These are phyloP conservation scores for Wickerhamomyces mucosus DNA, from an alignment of 805 yeast genomes.

Conservation along the genomic window DNA sequence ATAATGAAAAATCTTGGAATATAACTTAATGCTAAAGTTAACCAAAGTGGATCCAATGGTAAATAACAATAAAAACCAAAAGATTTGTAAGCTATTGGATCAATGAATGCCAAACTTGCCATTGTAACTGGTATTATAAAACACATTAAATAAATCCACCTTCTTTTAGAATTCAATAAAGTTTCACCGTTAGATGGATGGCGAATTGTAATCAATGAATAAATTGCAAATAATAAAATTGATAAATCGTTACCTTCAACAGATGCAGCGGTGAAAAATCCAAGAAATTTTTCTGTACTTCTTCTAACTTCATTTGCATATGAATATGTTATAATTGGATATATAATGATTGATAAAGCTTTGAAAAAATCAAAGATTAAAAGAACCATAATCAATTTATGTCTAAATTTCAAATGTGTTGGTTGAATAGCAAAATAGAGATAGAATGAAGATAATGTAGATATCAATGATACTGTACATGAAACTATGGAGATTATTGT, in stretches of 20 bases:
- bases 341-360: slow-evolving; percentile 57
- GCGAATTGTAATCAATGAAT: slow-evolving; percentile 67
- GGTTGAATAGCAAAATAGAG: slow-evolving; percentile 55
- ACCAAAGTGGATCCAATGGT: slow-evolving; percentile 67
- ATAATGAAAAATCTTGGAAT: slow-evolving; percentile 67
- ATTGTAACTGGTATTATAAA: slow-evolving; percentile 54
- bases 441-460: slow-evolving; percentile 56
- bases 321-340: slow-evolving; percentile 49
- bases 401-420: slow-evolving; percentile 52
- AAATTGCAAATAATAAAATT: slow-evolving; percentile 73
- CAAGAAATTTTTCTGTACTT: slow-evolving; percentile 24
- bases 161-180: slow-evolving; percentile 56
- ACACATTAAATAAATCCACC: slow-evolving; percentile 47
- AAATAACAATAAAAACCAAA: slow-evolving; percentile 72
- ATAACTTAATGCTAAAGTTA: slow-evolving; percentile 68
- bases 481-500: slow-evolving; percentile 39
- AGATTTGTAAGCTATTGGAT: slow-evolving; percentile 46
- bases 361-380: slow-evolving; percentile 69
- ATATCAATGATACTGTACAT: slow-evolving; percentile 36
- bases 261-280: slow-evolving; percentile 72
- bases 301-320: slow-evolving; percentile 33
- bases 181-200: slow-evolving; percentile 48
- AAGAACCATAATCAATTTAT: slow-evolving; percentile 57
- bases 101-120: slow-evolving; percentile 65
- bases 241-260: slow-evolving; percentile 85